Evolutionary conservation across 306 rosid genomes (phyloP), one percentile per base, ranked within the genome.

Genomic region (Pyrus betulifolia): DNA sequence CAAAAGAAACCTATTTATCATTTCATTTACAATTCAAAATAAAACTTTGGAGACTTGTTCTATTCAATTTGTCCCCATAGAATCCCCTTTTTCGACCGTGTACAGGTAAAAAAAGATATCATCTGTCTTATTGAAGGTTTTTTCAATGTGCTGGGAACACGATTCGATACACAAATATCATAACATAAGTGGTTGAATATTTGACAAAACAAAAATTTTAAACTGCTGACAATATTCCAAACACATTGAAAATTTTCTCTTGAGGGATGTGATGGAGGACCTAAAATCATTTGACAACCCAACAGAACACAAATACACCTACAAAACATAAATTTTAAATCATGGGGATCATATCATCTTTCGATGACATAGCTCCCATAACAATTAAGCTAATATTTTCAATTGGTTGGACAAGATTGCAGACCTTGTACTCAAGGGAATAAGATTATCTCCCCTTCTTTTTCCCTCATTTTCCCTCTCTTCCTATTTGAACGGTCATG

Each of bases 251-350:
- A 38, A 1, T 1, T 6, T 38, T 38, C 8, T 1, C 2, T 2
- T 38, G 23, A 21, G 28, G 57, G 67, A 25, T 71, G 69, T 82
- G 72, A 72, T 8, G 57, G 80, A 46, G 71, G 77, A 54, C 82
- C 87, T 76, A 76, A 25, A 57, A 18, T 33, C 7, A 30, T 31
- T 82, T 75, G 35, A 40, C 73, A 81, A 70, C 15, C 38, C 88
- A 75, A 83, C 10, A 38, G 42, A 38, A 38, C 81, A 14, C n/a
- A 79, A 52, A 60, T 22, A 30, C 69, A 67, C 63, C 54, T 31
- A 33, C 12, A 59, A 59, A 23, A 23, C 40, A 52, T 25, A 63
- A 58, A 30, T 6, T 57, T 28, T 69, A 27, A 62, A 33, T 63
- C 69, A 70, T n/a, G 72, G 33, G 14, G 62, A 71, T 61, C 76